Percentiles rank a stretch among this genome's conserved stretches.
Evolutionary conservation across 148 eudicot species (phyloP).

Genomic region (Linanthus parryae): DNA sequence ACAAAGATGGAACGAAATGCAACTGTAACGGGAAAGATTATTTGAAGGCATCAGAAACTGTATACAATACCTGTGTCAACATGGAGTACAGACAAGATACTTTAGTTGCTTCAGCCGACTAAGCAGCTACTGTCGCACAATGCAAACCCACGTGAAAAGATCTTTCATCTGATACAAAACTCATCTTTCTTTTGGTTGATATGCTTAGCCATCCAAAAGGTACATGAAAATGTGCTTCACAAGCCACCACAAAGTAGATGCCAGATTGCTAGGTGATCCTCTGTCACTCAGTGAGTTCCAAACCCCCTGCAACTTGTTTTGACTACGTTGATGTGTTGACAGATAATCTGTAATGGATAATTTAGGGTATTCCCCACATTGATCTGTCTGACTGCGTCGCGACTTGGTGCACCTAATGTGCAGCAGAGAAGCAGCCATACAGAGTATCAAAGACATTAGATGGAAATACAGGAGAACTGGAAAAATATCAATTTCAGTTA

Average conservation of each 20-base stretch:
- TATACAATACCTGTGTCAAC: conserved; percentile 50
- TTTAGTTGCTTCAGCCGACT: conserved; percentile 46
- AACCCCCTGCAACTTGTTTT: conserved; percentile 36
- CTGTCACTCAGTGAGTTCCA: conserved; percentile 45
- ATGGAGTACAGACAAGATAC: conserved; percentile 44
- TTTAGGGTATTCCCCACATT: conserved; percentile 25
- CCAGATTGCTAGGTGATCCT: conserved; percentile 34
- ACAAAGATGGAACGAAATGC: neutral
- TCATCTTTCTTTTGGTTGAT: conserved; percentile 19
- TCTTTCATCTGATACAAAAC: conserved; percentile 19
- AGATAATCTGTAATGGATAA: conserved; percentile 21
- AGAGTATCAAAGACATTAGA: neutral
- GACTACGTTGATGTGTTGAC: conserved; percentile 12
- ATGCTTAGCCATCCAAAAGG: conserved; percentile 52
- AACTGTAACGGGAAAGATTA: neutral
- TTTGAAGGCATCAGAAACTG: neutral
- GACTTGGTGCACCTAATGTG: conserved; percentile 24
- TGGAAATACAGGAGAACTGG: conserved; percentile 5
- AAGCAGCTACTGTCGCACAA: conserved; percentile 14
- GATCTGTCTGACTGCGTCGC: conserved; percentile 66
- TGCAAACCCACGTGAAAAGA: conserved; percentile 19
- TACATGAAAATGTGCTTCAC: conserved; percentile 58
- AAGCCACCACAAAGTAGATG: conserved; percentile 48
- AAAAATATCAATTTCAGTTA: neutral
- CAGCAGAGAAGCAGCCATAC: conserved; percentile 6